Evolutionary conservation across 2,329 filamentous ascomycete species (phyloP), one percentile per base, ranked within the genome.

Genomic region (Corynespora cassiicola): DNA sequence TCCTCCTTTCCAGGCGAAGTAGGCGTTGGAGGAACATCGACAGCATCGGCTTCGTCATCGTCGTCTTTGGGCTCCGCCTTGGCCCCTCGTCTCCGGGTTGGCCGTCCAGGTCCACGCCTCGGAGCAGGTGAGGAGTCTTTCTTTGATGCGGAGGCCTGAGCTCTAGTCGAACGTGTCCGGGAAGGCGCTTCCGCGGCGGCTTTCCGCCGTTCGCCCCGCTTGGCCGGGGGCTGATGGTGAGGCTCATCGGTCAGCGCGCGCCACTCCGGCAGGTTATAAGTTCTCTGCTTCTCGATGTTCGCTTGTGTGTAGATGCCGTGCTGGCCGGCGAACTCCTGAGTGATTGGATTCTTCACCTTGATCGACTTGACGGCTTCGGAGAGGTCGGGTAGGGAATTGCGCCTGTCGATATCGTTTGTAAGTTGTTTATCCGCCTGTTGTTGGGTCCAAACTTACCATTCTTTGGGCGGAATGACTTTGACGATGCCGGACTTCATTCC

Each of bases 401-500:
- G 73, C 82, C 82, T 85, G 38, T 27, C 12, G 20, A 18, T 33
- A n/a, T 9, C 8, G 28, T 63, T 6, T 56, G 50, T 39, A 30
- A 19, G 34, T 9, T 46, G 34, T 14, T 14, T 20, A 12, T 30
- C 22, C 22, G 31, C 26, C 18, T 37, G 28, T 29, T 26, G 30
- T 37, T 26, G 32, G 30, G 24, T 23, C 27, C 31, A 30, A 24
- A 71, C 79, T 69, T 82, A 94, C 94, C 94, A 99, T 81, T 97
- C 91, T 59, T 86, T 75, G 1, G 94, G 94, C 18, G 94, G 91
- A 36, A 97, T 86, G 42, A 99, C 87, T 73, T 99, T 97, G 63
- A 97, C 84, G 57, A 99, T 96, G 22, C 94, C 94, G 15, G 90
- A 94, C 71, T 90, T 89, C 94, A 99, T 99, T 58, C 94, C 94